phyloP scores from a whole-genome alignment of 208 protist species.

The Naegleria fowleri region DNA sequence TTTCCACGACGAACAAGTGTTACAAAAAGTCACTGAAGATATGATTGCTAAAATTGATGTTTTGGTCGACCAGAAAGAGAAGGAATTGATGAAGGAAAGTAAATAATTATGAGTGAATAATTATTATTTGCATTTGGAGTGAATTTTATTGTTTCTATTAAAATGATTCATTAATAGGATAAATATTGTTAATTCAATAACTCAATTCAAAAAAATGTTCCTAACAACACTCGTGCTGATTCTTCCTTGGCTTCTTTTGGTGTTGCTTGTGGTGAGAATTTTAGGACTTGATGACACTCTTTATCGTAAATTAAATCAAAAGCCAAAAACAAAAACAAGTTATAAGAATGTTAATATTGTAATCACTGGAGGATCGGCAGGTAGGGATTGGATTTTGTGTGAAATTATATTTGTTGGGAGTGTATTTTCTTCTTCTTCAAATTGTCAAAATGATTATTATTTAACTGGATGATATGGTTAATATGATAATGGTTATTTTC shows the following conservation, averaged over 20 bases:
- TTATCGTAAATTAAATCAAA: neutral
- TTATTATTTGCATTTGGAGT: too few relatives aligned
- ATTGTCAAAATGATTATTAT: too few relatives aligned
- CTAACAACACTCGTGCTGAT: neutral
- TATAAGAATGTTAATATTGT: neutral
- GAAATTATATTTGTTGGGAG: too few relatives aligned
- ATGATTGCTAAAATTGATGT: neutral
- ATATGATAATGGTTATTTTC: too few relatives aligned
- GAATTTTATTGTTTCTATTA: too few relatives aligned
- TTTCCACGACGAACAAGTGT: neutral
- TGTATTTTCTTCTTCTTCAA: too few relatives aligned
- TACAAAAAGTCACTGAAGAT: neutral
- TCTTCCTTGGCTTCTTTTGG: neutral
- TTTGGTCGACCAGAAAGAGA: neutral
- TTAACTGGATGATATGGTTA: too few relatives aligned
- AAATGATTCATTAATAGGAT: too few relatives aligned
- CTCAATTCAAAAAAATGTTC: neutral
- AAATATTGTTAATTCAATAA: too few relatives aligned
- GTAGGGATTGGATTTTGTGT: neutral
- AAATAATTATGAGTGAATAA: neutral
- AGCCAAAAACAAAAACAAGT: neutral
- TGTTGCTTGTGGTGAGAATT: neutral
- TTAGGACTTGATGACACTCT: neutral
- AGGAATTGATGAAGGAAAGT: slow-evolving; percentile 19
- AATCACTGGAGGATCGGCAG: neutral